Evolutionary conservation across 2,329 filamentous ascomycete species (phyloP).

Genomic region (Magnaporthiopsis rhizophila): DNA sequence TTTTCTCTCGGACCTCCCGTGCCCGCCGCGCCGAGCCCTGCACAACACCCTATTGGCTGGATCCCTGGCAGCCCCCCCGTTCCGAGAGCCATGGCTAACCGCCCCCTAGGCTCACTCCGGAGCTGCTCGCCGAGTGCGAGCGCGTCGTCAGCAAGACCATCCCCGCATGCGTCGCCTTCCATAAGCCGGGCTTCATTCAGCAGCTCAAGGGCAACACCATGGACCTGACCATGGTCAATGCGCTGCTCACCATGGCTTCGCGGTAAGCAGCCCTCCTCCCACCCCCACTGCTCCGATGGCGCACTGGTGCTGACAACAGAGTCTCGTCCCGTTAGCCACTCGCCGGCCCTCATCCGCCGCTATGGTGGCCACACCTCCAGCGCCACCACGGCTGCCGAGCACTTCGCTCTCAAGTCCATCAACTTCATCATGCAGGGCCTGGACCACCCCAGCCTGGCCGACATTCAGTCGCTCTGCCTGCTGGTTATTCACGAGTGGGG

Average conservation of each 20-base stretch:
- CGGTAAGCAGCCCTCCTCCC: constrained; percentile 34
- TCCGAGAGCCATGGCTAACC: constrained; percentile 1
- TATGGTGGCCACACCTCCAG: constrained; percentile 42
- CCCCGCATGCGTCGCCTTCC: constrained; percentile 54
- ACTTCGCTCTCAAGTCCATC: constrained; percentile 51
- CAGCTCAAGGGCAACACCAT: constrained; percentile 49
- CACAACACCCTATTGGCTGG: neutral
- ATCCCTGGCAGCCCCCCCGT: neutral
- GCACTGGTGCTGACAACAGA: too few species aligned
- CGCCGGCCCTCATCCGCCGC: constrained; percentile 46
- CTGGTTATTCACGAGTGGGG: constrained; percentile 58
- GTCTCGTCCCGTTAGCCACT: constrained; percentile 36
- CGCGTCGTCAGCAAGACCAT: constrained; percentile 53
- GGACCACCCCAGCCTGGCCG: constrained; percentile 50
- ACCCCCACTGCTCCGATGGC: too few species aligned
- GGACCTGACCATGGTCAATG: constrained; percentile 49
- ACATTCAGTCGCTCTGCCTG: constrained; percentile 54
- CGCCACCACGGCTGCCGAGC: constrained; percentile 46
- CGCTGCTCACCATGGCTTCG: constrained; percentile 48
- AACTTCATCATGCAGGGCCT: constrained; percentile 48
- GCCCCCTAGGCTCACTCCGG: constrained; percentile 41
- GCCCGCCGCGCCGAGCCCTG: constrained; percentile 3
- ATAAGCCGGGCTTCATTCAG: constrained; percentile 54
- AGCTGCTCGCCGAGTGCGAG: constrained; percentile 51
- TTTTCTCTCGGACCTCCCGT: constrained; percentile 5